A percentile compares a stretch with the other conserved stretches of the same genome.
These are phyloP conservation scores for Phaeolepiota aurea DNA, from an alignment of 768 basidiomycete species.

Conservation along the genomic window DNA sequence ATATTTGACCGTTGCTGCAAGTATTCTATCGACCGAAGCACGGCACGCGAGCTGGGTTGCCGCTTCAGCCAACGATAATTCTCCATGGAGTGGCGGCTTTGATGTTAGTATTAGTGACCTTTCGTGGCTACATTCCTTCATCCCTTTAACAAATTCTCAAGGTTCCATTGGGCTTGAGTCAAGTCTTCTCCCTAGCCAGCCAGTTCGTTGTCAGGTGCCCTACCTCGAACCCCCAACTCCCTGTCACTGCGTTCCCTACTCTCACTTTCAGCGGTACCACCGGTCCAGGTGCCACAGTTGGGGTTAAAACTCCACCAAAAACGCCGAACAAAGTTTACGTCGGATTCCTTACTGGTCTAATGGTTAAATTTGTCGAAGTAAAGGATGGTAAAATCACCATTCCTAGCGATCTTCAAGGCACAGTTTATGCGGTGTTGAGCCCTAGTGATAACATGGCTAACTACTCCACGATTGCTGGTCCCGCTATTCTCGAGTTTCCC, in stretches of 20 bases:
- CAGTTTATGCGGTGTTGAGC: conserved; percentile 40
- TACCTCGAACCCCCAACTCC: conserved; percentile 40
- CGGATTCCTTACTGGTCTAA: conserved; percentile 37
- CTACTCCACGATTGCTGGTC: not conserved
- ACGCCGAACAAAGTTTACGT: conserved; percentile 17
- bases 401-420: conserved; percentile 30
- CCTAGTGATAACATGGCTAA: not conserved
- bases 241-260: conserved; percentile 42
- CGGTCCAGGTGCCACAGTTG: conserved; percentile 14
- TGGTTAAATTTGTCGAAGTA: conserved; percentile 21
- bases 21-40: conserved; percentile 53
- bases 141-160: conserved; percentile 10
- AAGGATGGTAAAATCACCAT: conserved; percentile 21
- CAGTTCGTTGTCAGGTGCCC: conserved; percentile 50
- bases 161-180: conserved; percentile 16
- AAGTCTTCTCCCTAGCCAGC: conserved; percentile 28
- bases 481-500: not conserved
- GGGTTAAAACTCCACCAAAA: conserved; percentile 7
- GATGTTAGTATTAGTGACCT: conserved; percentile 28
- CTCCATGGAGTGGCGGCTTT: conserved; percentile 52
- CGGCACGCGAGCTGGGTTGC: conserved; percentile 60
- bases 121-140: not conserved
- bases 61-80: conserved; percentile 34
- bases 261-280: conserved; percentile 23
- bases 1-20: conserved; percentile 45